Base-by-base conservation (phyloP, 73 alveolate genomes). In the Effrenium voratum region DNA sequence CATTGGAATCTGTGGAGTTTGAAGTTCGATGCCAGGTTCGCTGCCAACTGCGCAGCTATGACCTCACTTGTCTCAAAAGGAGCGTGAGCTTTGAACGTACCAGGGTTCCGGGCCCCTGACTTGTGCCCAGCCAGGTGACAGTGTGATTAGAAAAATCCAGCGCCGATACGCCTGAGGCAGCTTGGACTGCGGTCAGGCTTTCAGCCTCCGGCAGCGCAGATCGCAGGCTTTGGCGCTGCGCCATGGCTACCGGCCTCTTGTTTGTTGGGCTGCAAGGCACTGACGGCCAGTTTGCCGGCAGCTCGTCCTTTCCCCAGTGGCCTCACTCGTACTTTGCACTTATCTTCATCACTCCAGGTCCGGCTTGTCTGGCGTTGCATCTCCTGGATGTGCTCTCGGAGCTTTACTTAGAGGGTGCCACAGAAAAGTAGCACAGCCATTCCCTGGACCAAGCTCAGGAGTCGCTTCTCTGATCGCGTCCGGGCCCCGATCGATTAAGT, bases 331-430 rank as follows among this genome's bases (percentile, higher is more conserved):
- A 8, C 26, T 19, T 3, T 24, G 16, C 1, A 66, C 16, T 66
- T 30, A 52, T 52, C 19, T 19, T 52, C 26, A 52, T 52, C 19
- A 52, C 26, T 52, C 19, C 63, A 82, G 92, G 92, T 82, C 92
- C 92, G 36, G 46, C 75, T 82, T 46, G 50, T 46, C 75, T 49
- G n/a, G 75, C 26, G 73, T 82, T 50, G 92, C 92, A 19, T 47
- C 49, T 82, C 92, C 92, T 43, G 92, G 92, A 50, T 82, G 92
- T 49, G 92, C 92, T 82, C 28, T 82, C 16, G 92, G 92, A 82
- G 50, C 72, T 3, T 2, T 49, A 38, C 92, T 82, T 30, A 1
- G 28, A 57, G 28, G 72, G 6, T 57, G 72, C n/a, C n/a, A n/a
- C n/a, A n/a, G n/a, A n/a, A n/a, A n/a, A n/a, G n/a, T n/a, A n/a